These are phyloP conservation scores for Yarrowia osloensis DNA, from an alignment of 805 yeast genomes.

Conservation along the genomic window DNA sequence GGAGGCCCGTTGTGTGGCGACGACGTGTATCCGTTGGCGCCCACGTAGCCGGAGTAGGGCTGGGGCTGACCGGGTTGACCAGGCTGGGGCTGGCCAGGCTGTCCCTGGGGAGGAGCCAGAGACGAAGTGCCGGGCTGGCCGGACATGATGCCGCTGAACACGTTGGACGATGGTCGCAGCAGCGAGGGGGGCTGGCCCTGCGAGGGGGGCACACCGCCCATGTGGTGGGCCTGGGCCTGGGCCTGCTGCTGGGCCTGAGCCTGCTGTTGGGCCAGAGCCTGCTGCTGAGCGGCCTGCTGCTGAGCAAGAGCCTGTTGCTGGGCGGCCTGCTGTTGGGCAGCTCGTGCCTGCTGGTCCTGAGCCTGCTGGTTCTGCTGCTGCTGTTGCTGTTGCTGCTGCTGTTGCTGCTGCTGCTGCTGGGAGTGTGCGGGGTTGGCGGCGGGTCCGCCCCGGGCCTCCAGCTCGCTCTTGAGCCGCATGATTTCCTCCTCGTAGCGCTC, in stretches of 20 bases:
- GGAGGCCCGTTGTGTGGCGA: slow-evolving; percentile 32
- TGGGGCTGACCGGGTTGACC: slow-evolving; percentile 35
- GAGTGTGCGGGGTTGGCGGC: slow-evolving; percentile 48
- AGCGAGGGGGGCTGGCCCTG: slow-evolving; percentile 38
- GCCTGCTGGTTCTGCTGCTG: slow-evolving; percentile 37
- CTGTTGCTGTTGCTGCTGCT: slow-evolving; percentile 33
- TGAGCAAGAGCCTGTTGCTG: slow-evolving; percentile 40
- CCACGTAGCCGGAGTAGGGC: slow-evolving; percentile 33
- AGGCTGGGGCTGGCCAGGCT: slow-evolving; percentile 34
- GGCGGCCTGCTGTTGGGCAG: slow-evolving; percentile 38
- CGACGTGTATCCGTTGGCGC: slow-evolving; percentile 19
- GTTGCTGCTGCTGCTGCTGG: slow-evolving; percentile 34
- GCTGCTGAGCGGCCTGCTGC: slow-evolving; percentile 35
- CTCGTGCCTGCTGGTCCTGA: slow-evolving; percentile 42
- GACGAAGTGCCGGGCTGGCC: slow-evolving; percentile 37
- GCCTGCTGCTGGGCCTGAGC: slow-evolving; percentile 28
- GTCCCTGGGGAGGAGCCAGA: slow-evolving; percentile 31
- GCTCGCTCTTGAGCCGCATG: slow-evolving; percentile 76
- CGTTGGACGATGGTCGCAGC: slow-evolving; percentile 40
- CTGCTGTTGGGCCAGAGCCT: slow-evolving; percentile 33
- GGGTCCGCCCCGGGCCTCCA: slow-evolving; percentile 75
- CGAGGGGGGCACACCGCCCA: slow-evolving; percentile 37
- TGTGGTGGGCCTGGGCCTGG: slow-evolving; percentile 29
- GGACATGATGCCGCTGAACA: slow-evolving; percentile 42
- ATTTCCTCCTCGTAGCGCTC: slow-evolving; percentile 96